A percentile compares a stretch with the other conserved stretches of the same genome.
These are phyloP conservation scores for Pseudogymnoascus sp. DNA, from an alignment of 2,329 filamentous ascomycete genomes.

Conservation along the genomic window DNA sequence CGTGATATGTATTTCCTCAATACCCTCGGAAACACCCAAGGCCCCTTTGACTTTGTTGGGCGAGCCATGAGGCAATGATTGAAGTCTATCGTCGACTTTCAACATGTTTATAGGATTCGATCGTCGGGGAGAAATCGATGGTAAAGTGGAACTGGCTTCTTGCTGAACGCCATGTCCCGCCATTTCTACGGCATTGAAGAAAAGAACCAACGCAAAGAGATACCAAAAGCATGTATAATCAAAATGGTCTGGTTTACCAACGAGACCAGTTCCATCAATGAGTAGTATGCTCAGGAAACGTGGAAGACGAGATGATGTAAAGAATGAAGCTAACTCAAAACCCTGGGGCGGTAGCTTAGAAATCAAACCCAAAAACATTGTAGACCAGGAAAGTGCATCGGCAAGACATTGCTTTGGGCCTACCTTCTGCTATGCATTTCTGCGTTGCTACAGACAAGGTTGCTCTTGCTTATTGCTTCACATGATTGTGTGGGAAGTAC, in stretches of 20 bases:
- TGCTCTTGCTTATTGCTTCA: not conserved
- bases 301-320: not conserved
- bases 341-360: not conserved
- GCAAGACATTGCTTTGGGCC: not conserved
- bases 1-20: not conserved
- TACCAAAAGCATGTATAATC: conserved; percentile 5
- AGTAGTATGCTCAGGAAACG: not conserved
- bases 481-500: not conserved
- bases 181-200: not conserved
- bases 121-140: not conserved
- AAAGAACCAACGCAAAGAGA: not conserved
- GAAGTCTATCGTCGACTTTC: not conserved
- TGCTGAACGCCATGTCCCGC: not conserved
- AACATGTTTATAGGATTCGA: not conserved
- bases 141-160: not conserved
- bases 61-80: not conserved
- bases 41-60: not conserved
- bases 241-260: not conserved
- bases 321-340: not conserved
- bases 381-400: not conserved
- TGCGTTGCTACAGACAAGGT: not conserved
- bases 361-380: not conserved
- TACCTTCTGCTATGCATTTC: not conserved
- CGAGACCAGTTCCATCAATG: conserved; percentile 1
- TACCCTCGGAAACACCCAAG: not conserved